Evolutionary conservation across 2,329 filamentous ascomycete genomes (phyloP), one percentile per base, ranked within the genome.

Genomic region (Alternaria arbusti): DNA sequence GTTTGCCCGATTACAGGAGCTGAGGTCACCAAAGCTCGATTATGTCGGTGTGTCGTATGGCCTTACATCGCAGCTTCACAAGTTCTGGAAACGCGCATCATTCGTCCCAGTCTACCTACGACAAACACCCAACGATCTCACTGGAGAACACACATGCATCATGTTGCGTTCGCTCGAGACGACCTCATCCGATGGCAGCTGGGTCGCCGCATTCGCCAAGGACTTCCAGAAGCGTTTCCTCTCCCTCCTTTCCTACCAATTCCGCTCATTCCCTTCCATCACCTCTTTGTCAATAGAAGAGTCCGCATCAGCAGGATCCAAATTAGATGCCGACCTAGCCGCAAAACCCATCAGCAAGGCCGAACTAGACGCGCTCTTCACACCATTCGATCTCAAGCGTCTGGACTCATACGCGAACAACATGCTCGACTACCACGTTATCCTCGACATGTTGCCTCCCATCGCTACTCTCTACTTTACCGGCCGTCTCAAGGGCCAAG

Each of bases 211-310:
- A 3, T 99, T 96, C 76, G 88, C 95, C 5, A 88, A 91, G 65
- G 96, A 99, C 79, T 99, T 98, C 86, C 94, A 98, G 76, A 90
- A 89, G 67, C 90, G 96, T n/a, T 98, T 98, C 84, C 84, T 97
- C 52, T 89, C 91, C 10, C 87, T 99, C 4, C 86, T 99, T 5
- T 95, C 93, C 17, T 99, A 96, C 80, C 92, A 97, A 78, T 99
- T 99, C 86, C 89, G 93, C 58, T 84, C 87, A 3, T 98, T 99
- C 79, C 85, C 90, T 5, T 87, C 92, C 1, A 84, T 91, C 17
- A 88, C 93, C 46, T 94, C 94, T 0, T 86, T 98, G 40, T 93
- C 90, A 67, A 92, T 99, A 64, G 92, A 96, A 77, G 93, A 97
- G 79, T 93, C 93, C 8, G 93, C 95, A 17, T 91, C 87, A 47